These are phyloP conservation scores for Syzygium grande DNA, from an alignment of 345 rosid genomes.

Conservation along the genomic window DNA sequence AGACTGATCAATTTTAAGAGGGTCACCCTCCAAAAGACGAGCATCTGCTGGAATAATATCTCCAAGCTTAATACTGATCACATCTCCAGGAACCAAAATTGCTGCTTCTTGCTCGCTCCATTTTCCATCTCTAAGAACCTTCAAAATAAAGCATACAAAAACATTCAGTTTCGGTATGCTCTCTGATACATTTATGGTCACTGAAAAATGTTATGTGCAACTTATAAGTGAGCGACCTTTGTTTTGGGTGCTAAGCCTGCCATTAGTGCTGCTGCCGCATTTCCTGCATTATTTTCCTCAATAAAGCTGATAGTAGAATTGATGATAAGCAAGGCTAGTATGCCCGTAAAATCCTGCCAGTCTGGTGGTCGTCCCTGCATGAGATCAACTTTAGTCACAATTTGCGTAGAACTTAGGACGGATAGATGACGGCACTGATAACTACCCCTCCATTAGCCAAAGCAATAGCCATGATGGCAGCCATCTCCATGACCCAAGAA, in stretches of 20 bases:
- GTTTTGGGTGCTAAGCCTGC: slow-evolving; percentile 74
- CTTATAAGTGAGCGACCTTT: slow-evolving; percentile 21
- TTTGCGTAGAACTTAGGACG: neutral
- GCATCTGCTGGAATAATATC: slow-evolving; percentile 86
- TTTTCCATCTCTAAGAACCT: slow-evolving; percentile 69
- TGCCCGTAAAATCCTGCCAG: slow-evolving; percentile 85
- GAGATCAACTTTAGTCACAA: neutral
- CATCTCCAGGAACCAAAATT: slow-evolving; percentile 71
- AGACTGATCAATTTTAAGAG: slow-evolving; percentile 74
- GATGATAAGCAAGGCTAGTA: slow-evolving; percentile 51
- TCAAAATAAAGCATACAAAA: neutral
- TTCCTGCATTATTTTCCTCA: slow-evolving; percentile 86
- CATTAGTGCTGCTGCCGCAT: slow-evolving; percentile 81
- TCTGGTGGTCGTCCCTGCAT: slow-evolving; percentile 79
- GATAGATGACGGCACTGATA: neutral
- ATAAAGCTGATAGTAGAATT: slow-evolving; percentile 81
- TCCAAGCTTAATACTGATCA: slow-evolving; percentile 71
- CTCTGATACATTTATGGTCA: neutral
- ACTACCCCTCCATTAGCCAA: slow-evolving; percentile 78
- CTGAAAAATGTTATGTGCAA: neutral
- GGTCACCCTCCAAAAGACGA: slow-evolving; percentile 77
- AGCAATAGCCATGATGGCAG: slow-evolving; percentile 83
- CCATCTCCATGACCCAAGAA: slow-evolving; percentile 90
- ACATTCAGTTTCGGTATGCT: neutral
- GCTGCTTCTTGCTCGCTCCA: slow-evolving; percentile 81